Evolutionary conservation across 768 basidiomycete species (phyloP).

Genomic region (Austroboletus eburneus): DNA sequence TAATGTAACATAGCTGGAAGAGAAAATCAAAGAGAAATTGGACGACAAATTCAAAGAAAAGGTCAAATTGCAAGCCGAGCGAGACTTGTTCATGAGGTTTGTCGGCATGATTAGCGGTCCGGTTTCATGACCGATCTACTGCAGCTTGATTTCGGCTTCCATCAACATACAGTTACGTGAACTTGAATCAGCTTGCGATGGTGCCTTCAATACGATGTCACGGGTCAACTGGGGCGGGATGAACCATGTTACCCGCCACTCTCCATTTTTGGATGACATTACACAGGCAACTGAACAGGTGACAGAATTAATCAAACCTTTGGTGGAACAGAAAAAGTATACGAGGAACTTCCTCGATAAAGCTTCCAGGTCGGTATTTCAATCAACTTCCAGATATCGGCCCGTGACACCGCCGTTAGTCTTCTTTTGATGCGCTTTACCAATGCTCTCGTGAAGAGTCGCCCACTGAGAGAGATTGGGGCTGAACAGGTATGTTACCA

Average conservation of each 20-base stretch:
- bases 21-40: constrained; percentile 83
- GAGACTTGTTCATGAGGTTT: constrained; percentile 88
- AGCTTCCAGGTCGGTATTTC: constrained; percentile 65
- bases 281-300: constrained; percentile 72
- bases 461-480: constrained; percentile 88
- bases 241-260: constrained; percentile 84
- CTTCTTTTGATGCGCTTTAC: constrained; percentile 85
- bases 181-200: constrained; percentile 80
- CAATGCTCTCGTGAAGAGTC: constrained; percentile 81
- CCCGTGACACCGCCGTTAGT: constrained; percentile 37
- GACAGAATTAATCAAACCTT: constrained; percentile 68
- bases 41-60: constrained; percentile 71
- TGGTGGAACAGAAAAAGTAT: constrained; percentile 94
- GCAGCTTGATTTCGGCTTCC: constrained; percentile 78
- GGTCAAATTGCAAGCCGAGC: constrained; percentile 78
- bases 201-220: constrained; percentile 70
- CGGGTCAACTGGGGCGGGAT: constrained; percentile 74
- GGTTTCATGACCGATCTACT: background rate
- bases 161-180: constrained; percentile 79
- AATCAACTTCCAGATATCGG: background rate
- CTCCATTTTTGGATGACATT: constrained; percentile 75
- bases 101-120: background rate
- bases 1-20: constrained; percentile 65
- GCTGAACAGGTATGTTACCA: constrained; percentile 65
- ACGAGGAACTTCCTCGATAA: constrained; percentile 91